Base-by-base conservation (phyloP, 257 asterid species). In the Craterostigma plantagineum region DNA sequence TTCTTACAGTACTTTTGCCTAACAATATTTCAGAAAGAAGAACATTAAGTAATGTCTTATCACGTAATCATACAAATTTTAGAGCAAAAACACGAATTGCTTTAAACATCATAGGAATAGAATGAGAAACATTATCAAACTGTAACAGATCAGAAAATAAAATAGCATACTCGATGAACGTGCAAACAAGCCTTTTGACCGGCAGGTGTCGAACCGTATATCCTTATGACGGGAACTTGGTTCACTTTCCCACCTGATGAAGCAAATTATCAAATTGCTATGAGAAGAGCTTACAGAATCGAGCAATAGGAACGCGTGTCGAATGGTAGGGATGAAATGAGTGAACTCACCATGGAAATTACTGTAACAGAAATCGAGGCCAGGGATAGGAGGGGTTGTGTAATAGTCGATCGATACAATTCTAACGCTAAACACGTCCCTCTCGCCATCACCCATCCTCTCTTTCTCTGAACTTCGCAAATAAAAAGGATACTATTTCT, bases 141-240 rank as follows among this genome's bases (percentile, higher is more conserved):
- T 7, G 35, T 49, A 42, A 12, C n/a, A n/a, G n/a, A n/a, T n/a
- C n/a, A n/a, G n/a, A n/a, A n/a, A n/a, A n/a, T n/a, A 52, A 35
- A 42, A 17, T 46, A 17, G 10, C 79, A 55, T 78, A 81, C 94
- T 49, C 73, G 69, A 56, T 81, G 97, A 49, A 86, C 49, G 69
- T 86, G 97, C 87, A 86, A 62, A 61, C 94, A 86, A 49, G 97
- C 61, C 63, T 81, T 86, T 69, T 86, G 97, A 39, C 91, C 97
- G 57, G 85, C 91, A 14, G 93, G 91, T 34, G 94, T 86, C 14
- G 97, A 67, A 14, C 97, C 97, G 43, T 75, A 86, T 43, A 86
- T 62, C 62, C 92, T 70, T 51, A 86, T 71, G 47, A 86, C 94
- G 2, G 97, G 94, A 50, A 86, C 93, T 60, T 81, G 91, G 55